Evolutionary conservation across 441 rosid species (phyloP).

Genomic region (Populus hybrid): DNA sequence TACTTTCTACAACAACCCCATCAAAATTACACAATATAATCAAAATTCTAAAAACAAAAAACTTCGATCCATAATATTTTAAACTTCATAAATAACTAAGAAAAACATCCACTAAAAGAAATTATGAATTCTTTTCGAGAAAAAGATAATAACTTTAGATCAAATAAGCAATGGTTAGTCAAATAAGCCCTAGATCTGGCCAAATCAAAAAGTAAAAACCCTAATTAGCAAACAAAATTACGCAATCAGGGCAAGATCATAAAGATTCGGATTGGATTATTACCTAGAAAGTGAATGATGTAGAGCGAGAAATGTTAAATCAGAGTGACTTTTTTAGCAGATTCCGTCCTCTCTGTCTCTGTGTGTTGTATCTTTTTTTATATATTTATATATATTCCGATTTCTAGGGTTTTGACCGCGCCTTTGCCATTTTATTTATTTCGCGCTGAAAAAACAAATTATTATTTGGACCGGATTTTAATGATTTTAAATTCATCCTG

Average conservation of each 20-base stretch:
- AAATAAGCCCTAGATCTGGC: neutral
- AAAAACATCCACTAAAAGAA: neutral
- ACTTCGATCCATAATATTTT: neutral
- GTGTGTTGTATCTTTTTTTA: neutral
- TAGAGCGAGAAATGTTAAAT: neutral
- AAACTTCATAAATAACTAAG: neutral
- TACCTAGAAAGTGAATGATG: neutral
- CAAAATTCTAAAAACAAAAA: neutral
- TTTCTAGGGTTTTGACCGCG: slow-evolving; percentile 45
- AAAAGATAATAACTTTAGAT: neutral
- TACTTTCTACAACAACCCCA: neutral
- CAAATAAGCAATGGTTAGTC: neutral
- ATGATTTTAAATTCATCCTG: neutral
- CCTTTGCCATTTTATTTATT: too few species aligned
- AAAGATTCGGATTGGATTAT: neutral
- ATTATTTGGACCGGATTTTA: neutral
- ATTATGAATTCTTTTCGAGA: neutral
- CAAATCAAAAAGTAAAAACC: slow-evolving; percentile 3
- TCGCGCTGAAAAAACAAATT: neutral
- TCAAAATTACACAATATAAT: neutral
- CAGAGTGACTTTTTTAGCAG: neutral
- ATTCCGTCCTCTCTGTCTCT: neutral
- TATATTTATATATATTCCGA: neutral
- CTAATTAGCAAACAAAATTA: neutral
- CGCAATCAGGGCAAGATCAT: neutral